phyloP scores from a whole-genome alignment of 768 basidiomycete genomes.

The Terana coerulea region DNA sequence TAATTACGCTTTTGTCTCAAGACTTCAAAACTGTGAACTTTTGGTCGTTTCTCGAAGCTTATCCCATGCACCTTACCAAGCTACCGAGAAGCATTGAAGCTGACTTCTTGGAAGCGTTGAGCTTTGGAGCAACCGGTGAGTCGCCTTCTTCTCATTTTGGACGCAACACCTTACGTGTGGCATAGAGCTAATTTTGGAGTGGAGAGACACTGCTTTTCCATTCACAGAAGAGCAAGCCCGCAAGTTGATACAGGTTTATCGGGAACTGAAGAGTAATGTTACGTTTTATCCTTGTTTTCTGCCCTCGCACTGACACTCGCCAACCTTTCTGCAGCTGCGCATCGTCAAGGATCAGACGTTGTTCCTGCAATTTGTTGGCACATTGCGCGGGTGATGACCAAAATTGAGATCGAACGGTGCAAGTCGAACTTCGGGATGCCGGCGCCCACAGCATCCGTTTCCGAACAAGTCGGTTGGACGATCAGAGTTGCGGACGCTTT shows the following conservation, averaged over 20 bases:
- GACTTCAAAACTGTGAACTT: constrained; percentile 34
- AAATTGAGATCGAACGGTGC: constrained; percentile 13
- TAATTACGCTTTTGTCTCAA: constrained; percentile 25
- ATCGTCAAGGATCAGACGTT: neutral
- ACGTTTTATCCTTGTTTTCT: neutral
- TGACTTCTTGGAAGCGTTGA: constrained; percentile 21
- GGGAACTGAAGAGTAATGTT: constrained; percentile 18
- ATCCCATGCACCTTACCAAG: constrained; percentile 16
- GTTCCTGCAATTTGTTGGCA: constrained; percentile 20
- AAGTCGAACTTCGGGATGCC: constrained; percentile 15
- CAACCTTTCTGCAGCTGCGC: neutral
- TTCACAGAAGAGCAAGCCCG: constrained; percentile 18
- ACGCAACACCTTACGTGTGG: neutral
- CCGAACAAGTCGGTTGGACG: constrained; percentile 6
- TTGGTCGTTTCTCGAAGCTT: constrained; percentile 17
- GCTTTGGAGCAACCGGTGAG: constrained; percentile 22
- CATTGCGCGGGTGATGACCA: constrained; percentile 19
- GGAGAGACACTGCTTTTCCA: constrained; percentile 21
- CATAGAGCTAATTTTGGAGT: constrained; percentile 20
- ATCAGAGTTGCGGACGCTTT: constrained; percentile 16
- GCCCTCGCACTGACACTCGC: neutral
- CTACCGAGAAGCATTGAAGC: constrained; percentile 15
- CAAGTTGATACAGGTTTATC: constrained; percentile 19
- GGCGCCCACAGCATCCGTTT: constrained; percentile 7
- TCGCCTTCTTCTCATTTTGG: neutral